A percentile compares a stretch with the other conserved stretches of the same genome.
Conservation (phyloP, 129 eudicot genomes). For the Saposhnikovia divaricata region DNA sequence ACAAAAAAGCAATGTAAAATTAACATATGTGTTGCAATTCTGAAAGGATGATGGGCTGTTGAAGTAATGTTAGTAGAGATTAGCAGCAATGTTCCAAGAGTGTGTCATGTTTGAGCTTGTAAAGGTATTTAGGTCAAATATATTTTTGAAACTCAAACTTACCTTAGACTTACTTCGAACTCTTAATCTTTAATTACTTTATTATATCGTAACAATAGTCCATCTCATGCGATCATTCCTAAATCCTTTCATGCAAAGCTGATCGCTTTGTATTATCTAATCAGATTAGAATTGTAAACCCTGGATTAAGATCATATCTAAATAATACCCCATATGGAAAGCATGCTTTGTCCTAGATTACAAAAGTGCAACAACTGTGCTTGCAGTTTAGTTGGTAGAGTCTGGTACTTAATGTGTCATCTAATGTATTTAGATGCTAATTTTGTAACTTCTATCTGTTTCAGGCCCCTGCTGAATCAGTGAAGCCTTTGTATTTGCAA, state of each 20-base stretch:
- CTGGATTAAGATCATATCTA: not conserved
- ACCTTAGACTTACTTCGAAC: not conserved
- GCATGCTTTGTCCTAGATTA: not conserved
- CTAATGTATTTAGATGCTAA: not conserved
- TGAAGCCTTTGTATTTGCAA: conserved; percentile 81
- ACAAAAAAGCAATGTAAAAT: not conserved
- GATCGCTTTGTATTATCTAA: not conserved
- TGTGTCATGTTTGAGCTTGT: not conserved
- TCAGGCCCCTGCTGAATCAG: conserved; percentile 88
- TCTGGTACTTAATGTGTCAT: not conserved
- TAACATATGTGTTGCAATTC: not conserved
- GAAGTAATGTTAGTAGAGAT: not conserved
- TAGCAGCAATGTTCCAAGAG: not conserved
- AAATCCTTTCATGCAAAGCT: not conserved
- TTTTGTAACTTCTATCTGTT: not conserved
- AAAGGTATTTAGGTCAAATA: not conserved
- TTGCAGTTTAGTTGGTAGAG: not conserved
- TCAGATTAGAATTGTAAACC: not conserved
- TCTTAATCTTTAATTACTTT: not conserved
- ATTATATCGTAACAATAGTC: not conserved
- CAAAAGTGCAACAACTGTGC: not conserved
- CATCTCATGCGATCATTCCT: not conserved
- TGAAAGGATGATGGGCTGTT: not conserved
- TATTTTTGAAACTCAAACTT: not conserved
- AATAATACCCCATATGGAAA: not conserved